These are phyloP conservation scores for Mortierella sp. DNA, from an alignment of 371 early-diverging fungal species.

Conservation along the genomic window DNA sequence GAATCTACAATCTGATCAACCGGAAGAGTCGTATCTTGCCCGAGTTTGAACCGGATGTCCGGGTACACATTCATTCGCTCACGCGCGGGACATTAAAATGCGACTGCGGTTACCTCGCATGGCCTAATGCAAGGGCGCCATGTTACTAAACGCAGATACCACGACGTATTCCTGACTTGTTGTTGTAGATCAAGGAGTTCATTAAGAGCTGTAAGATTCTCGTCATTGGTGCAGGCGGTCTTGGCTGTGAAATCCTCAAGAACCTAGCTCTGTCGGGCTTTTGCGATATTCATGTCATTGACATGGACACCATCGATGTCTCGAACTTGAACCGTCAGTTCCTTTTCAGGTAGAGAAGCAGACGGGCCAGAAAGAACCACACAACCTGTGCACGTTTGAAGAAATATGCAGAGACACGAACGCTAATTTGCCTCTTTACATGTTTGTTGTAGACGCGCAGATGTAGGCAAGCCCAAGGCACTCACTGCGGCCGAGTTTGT, in stretches of 20 bases:
- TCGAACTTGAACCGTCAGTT: slow-evolving; percentile 87
- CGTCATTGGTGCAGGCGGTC: slow-evolving; percentile 69
- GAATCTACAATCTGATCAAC: slow-evolving; percentile 50
- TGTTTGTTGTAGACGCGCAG: slow-evolving; percentile 76
- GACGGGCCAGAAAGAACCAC: not conserved
- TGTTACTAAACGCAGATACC: too few relatives aligned
- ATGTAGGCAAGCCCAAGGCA: slow-evolving; percentile 88
- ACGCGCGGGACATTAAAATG: too few relatives aligned
- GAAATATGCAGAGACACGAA: too few relatives aligned
- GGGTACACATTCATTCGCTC: slow-evolving; percentile 11
- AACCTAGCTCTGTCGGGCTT: slow-evolving; percentile 75
- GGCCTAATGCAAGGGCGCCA: too few relatives aligned
- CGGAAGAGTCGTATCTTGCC: slow-evolving; percentile 44
- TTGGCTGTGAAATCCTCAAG: slow-evolving; percentile 78
- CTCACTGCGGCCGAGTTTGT: slow-evolving; percentile 92
- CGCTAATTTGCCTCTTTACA: too few relatives aligned
- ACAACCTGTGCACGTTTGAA: too few relatives aligned
- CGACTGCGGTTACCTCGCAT: not conserved
- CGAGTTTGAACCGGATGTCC: slow-evolving; percentile 37
- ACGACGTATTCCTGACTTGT: too few relatives aligned
- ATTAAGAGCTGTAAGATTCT: slow-evolving; percentile 56
- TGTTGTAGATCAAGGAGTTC: slow-evolving; percentile 44
- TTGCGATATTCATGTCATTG: slow-evolving; percentile 74
- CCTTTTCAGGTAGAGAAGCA: slow-evolving; percentile 62
- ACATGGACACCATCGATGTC: slow-evolving; percentile 85